Evolutionary conservation across 768 basidiomycete species (phyloP), one percentile per base, ranked within the genome.

Genomic region (Podaxis mareebaensis): DNA sequence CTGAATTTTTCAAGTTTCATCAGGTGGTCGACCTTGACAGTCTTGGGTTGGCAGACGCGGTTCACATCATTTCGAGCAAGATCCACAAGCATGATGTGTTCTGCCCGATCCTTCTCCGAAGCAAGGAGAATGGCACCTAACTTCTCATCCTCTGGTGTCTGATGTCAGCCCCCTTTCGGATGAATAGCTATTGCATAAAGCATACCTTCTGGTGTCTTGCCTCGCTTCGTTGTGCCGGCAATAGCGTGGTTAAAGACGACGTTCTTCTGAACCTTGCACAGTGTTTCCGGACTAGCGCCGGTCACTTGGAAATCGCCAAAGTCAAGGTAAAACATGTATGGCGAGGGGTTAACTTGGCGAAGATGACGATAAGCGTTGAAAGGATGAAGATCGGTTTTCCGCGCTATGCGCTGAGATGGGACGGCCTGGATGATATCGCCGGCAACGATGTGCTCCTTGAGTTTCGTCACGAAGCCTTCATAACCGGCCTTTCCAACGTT

Each of bases 401-500:
- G 85, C 13, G 92, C 79, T 33, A 99, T 80, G 30, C 96, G 83
- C 74, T 99, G 97, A 10, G 94, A 96, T 7, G 97, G 97, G 6
- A 99, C 97, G 2, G 97, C 97, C 76, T 99, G 97, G 67, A 99
- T 99, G 71, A 99, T 98, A 76, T 99, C 96, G 30, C 97, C 97
- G 17, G 90, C 91, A 61, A 99, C 82, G 60, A 99, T 97, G 72
- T 94, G 95, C 71, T 96, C 83, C 79, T 98, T 99, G 61, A 99
- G 80, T 60, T 83, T 86, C 51, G 95, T 94, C 13, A 99, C 97
- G 70, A 96, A 96, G 3, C 74, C 76, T 73, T 98, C 89, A 75
- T 99, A 99, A 0, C 97, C 97, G 51, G 81, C 85, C 74, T 94
- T 92, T 17, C 97, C 97, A 17, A 99, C 92, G 71, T 99, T 99